phyloP scores from a whole-genome alignment of 1,284 basidiomycete species.

The Peniophora sp. region DNA sequence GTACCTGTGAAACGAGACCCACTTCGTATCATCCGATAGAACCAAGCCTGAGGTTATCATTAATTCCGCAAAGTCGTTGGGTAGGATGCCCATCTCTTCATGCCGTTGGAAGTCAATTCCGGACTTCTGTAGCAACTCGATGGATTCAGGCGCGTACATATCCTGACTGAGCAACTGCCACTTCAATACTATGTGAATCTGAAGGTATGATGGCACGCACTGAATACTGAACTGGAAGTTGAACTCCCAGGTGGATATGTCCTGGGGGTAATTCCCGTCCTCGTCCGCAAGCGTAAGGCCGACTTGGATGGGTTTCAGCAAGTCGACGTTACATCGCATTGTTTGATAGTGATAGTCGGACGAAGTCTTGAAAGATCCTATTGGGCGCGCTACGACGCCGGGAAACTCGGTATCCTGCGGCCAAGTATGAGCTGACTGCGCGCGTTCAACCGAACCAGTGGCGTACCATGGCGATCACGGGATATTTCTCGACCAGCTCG shows the following conservation, averaged over 20 bases:
- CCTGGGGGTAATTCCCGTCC: conserved; percentile 83
- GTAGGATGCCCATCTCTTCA: conserved; percentile 86
- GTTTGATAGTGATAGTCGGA: conserved; percentile 99
- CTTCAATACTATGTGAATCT: conserved; percentile 4
- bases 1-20: conserved; percentile 98
- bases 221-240: conserved; percentile 92
- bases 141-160: conserved; percentile 97
- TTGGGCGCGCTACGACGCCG: conserved; percentile 95
- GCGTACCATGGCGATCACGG: conserved; percentile 91
- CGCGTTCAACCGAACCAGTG: conserved; percentile 6
- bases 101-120: conserved; percentile 95
- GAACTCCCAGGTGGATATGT: conserved; percentile 97
- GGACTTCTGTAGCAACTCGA: conserved; percentile 90
- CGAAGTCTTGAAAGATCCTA: conserved; percentile 93
- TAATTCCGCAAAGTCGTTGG: conserved; percentile 95
- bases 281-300: conserved; percentile 94
- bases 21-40: conserved; percentile 83
- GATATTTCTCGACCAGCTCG: conserved; percentile 82
- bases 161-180: conserved; percentile 71
- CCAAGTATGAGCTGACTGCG: conserved; percentile 7
- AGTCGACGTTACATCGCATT: conserved; percentile 97
- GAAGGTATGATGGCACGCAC: conserved; percentile 37
- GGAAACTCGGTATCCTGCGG: conserved; percentile 96
- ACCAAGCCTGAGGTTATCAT: conserved; percentile 96
- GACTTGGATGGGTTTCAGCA: conserved; percentile 96